Evolutionary conservation across 352 stramenopile species (phyloP).

Genomic region (Phytophthora podocarpi): DNA sequence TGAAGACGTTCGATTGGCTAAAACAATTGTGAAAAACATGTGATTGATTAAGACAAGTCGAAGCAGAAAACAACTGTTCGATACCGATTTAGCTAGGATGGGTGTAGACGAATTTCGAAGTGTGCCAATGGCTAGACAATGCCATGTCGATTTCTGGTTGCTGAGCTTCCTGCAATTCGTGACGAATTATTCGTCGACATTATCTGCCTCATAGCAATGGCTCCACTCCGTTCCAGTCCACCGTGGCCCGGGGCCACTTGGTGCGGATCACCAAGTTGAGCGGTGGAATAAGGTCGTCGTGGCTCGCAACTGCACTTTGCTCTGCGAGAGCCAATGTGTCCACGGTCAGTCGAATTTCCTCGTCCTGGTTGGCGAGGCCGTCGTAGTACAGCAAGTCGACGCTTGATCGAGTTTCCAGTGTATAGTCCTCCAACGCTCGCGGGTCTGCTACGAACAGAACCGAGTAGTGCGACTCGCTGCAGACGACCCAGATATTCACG

Average conservation of each 20-base stretch:
- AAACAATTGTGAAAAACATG: neutral
- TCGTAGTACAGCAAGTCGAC: slow-evolving; percentile 92
- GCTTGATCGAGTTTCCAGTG: slow-evolving; percentile 35
- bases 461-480: slow-evolving; percentile 93
- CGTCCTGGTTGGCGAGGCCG: slow-evolving; percentile 87
- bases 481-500: slow-evolving; percentile 90
- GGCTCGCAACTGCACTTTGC: slow-evolving; percentile 33
- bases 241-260: slow-evolving; percentile 74
- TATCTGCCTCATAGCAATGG: slow-evolving; percentile 67
- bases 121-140: too few relatives aligned
- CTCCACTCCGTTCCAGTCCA: slow-evolving; percentile 91
- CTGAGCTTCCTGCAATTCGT: neutral
- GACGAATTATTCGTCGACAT: neutral
- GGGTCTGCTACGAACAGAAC: slow-evolving; percentile 73
- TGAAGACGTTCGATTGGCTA: neutral
- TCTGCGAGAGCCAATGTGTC: slow-evolving; percentile 34
- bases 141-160: neutral
- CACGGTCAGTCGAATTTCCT: slow-evolving; percentile 77
- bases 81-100: too few relatives aligned
- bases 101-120: too few relatives aligned
- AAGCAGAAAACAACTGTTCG: slow-evolving; percentile 4
- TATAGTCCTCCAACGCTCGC: slow-evolving; percentile 24
- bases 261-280: slow-evolving; percentile 91
- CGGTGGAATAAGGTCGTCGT: slow-evolving; percentile 80
- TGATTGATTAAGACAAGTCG: slow-evolving; percentile 14